These are phyloP conservation scores for Naumovozyma castellii DNA, from an alignment of 805 yeast genomes.

Conservation along the genomic window DNA sequence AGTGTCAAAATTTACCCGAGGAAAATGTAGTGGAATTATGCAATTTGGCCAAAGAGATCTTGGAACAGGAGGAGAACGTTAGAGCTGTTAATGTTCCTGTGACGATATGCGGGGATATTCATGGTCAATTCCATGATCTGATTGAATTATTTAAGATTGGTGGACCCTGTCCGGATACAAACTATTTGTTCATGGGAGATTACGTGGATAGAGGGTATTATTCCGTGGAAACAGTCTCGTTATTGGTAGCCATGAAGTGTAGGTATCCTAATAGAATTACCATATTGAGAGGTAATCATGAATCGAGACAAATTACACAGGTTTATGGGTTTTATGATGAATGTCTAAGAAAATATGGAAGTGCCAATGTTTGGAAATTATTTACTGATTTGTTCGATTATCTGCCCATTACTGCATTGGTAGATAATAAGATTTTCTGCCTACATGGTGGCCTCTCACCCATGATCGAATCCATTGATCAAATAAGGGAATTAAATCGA, in stretches of 20 bases:
- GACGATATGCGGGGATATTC: conserved; percentile 92
- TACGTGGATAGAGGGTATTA: conserved; percentile 73
- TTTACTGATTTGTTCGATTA: conserved; percentile 85
- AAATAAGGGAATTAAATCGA: conserved; percentile 78
- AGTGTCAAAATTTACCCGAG: conserved; percentile 74
- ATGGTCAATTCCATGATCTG: conserved; percentile 89
- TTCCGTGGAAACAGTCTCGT: conserved; percentile 82
- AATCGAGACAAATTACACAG: conserved; percentile 88
- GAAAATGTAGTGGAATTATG: conserved; percentile 68
- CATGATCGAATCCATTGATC: conserved; percentile 83
- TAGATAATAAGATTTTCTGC: conserved; percentile 81
- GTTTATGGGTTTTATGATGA: conserved; percentile 93
- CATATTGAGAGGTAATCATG: conserved; percentile 86
- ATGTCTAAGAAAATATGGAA: conserved; percentile 83
- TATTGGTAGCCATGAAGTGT: conserved; percentile 79
- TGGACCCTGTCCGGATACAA: conserved; percentile 87
- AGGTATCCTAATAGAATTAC: conserved; percentile 85
- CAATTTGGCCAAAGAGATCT: conserved; percentile 78
- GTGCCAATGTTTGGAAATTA: conserved; percentile 83
- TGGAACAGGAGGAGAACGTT: conserved; percentile 83
- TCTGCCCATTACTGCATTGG: conserved; percentile 84
- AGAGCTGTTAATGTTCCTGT: conserved; percentile 92
- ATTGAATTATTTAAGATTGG: conserved; percentile 88
- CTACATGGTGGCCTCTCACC: conserved; percentile 91
- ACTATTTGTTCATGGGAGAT: conserved; percentile 80